Conservation (phyloP, 208 protist species). For the Phytomonas sp. region DNA sequence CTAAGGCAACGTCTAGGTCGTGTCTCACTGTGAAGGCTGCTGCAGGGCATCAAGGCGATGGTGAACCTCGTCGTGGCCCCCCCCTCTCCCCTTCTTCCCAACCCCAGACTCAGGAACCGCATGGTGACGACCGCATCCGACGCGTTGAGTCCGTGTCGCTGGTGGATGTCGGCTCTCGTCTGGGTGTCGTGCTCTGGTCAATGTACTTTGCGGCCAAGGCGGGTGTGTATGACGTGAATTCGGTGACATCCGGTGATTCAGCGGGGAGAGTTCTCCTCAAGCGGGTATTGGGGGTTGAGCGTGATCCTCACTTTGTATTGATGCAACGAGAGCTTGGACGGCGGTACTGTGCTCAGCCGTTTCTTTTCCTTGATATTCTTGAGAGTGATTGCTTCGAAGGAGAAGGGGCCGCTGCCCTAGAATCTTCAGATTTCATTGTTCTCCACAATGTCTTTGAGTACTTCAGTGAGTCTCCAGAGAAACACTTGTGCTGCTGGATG, state of each 20-base stretch:
- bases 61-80: too few relatives aligned
- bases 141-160: too few relatives aligned
- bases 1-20: too few relatives aligned
- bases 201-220: conserved; percentile 13
- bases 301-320: conserved; percentile 13
- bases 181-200: conserved; percentile 59
- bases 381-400: conserved; percentile 62
- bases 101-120: too few relatives aligned
- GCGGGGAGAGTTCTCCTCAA: conserved; percentile 5
- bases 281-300: conserved; percentile 37
- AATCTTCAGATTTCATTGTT: conserved; percentile 47
- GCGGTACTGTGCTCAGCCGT: conserved; percentile 25
- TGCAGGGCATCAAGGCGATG: background rate
- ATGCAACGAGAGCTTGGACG: conserved; percentile 18
- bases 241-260: conserved; percentile 11
- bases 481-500: conserved; percentile 57
- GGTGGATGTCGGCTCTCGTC: conserved; percentile 73
- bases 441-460: conserved; percentile 89
- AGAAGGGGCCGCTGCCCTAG: conserved; percentile 26
- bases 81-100: too few relatives aligned
- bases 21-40: too few relatives aligned
- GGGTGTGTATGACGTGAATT: conserved; percentile 15
- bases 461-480: conserved; percentile 33
- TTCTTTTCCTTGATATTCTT: conserved; percentile 18
- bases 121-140: too few relatives aligned